Conservation (phyloP, 768 basidiomycete genomes). For the Suillus alpinus region DNA sequence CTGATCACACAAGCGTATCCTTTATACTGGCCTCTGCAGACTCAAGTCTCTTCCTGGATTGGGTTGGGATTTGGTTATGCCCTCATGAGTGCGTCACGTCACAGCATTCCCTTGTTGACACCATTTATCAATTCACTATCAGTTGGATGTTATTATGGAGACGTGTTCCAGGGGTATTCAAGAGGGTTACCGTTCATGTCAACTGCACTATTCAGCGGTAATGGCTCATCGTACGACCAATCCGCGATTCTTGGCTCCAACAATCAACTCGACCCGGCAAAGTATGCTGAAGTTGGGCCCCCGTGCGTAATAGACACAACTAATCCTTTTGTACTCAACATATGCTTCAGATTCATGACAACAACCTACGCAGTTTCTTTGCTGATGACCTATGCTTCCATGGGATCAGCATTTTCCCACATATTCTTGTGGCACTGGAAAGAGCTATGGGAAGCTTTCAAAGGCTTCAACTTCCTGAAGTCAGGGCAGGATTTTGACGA, state of each 20-base stretch:
- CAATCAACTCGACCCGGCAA: conserved; percentile 9
- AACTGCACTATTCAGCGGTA: conserved; percentile 37
- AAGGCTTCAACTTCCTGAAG: conserved; percentile 26
- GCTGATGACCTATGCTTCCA: conserved; percentile 11
- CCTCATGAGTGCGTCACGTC: conserved; percentile 31
- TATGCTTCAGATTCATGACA: conserved; percentile 12
- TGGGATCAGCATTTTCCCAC: conserved; percentile 39
- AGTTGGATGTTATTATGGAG: conserved; percentile 30
- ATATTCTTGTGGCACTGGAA: conserved; percentile 52
- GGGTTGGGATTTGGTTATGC: conserved; percentile 20
- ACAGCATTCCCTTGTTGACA: not conserved
- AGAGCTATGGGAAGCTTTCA: conserved; percentile 31
- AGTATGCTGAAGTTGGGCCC: conserved; percentile 12
- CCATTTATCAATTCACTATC: not conserved
- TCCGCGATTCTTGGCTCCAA: conserved; percentile 11
- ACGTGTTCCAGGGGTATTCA: conserved; percentile 40
- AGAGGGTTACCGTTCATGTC: conserved; percentile 46
- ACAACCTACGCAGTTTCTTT: conserved; percentile 14
- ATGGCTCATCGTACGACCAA: conserved; percentile 13
- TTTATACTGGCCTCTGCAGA: conserved; percentile 54
- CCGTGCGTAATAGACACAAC: conserved; percentile 7
- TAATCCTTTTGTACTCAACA: conserved; percentile 7
- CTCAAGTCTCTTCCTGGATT: conserved; percentile 29
- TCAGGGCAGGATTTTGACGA: conserved; percentile 9
- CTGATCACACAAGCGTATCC: conserved; percentile 54